Conservation (phyloP, 768 basidiomycete species). For the Exidia glandulosa region DNA sequence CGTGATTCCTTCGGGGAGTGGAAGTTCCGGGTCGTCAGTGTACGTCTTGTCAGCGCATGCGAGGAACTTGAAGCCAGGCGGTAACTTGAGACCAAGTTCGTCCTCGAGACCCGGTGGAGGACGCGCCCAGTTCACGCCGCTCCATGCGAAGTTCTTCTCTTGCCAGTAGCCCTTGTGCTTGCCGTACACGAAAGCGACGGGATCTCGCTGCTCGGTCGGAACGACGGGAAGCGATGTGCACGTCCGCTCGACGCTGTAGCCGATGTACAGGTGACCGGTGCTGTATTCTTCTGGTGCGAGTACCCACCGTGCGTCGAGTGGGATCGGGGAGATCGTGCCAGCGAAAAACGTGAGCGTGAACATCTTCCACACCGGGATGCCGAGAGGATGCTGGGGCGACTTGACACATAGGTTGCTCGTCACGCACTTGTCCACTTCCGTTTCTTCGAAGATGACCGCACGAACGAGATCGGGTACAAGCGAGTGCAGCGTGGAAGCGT, state of each 20-base stretch:
- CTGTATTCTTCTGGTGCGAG: slow-evolving; percentile 4
- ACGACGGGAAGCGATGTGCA: slow-evolving; percentile 2
- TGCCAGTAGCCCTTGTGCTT: slow-evolving; percentile 1
- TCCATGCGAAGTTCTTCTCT: not conserved
- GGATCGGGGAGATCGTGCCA: not conserved
- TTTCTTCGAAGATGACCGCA: not conserved
- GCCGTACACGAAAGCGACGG: slow-evolving; percentile 1
- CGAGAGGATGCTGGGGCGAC: not conserved
- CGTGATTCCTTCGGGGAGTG: not conserved
- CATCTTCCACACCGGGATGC: slow-evolving; percentile 2
- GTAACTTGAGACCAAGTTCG: not conserved
- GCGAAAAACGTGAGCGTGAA: slow-evolving; percentile 1
- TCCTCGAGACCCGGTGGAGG: not conserved
- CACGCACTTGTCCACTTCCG: not conserved
- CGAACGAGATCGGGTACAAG: not conserved
- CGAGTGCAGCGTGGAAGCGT: not conserved
- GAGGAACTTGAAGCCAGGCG: not conserved
- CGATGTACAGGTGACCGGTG: slow-evolving; percentile 2
- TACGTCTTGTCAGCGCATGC: not conserved
- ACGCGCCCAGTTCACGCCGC: not conserved
- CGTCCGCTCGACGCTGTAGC: slow-evolving; percentile 5
- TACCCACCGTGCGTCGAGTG: not conserved
- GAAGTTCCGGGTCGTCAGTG: not conserved
- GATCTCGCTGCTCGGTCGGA: not conserved
- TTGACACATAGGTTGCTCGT: not conserved